Evolutionary conservation across 352 stramenopile species (phyloP).

Genomic region (Pythium apleroticum): DNA sequence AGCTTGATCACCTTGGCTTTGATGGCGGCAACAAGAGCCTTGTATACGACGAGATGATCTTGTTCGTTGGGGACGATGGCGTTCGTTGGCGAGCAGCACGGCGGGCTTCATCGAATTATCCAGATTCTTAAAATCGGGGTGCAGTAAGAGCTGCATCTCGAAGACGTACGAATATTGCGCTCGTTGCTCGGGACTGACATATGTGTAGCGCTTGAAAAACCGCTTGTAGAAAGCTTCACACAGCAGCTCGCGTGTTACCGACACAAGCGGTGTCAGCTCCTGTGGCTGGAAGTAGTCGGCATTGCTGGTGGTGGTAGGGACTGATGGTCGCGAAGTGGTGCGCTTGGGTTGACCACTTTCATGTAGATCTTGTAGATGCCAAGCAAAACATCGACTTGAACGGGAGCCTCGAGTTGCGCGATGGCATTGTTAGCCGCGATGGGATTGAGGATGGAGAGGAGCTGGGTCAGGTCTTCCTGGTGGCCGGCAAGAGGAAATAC

Average conservation of each 20-base stretch:
- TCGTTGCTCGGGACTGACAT: background rate
- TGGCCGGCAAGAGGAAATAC: background rate
- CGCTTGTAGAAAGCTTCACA: conserved; percentile 3
- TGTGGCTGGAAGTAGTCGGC: background rate
- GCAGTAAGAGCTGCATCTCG: conserved; percentile 13
- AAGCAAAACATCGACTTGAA: conserved; percentile 2
- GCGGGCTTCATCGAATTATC: background rate
- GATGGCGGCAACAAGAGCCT: background rate
- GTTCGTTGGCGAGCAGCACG: background rate
- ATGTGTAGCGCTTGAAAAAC: conserved; percentile 9
- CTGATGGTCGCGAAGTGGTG: conserved; percentile 4
- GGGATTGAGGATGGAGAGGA: background rate
- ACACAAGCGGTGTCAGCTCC: background rate
- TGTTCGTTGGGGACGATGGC: background rate
- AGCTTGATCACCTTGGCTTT: background rate
- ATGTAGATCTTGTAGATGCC: conserved; percentile 9
- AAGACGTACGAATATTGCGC: conserved; percentile 8
- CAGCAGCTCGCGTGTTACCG: background rate
- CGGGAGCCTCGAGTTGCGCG: background rate
- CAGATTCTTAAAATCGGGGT: conserved; percentile 15
- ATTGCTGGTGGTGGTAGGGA: background rate
- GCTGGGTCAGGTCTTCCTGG: background rate
- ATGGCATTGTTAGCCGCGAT: background rate
- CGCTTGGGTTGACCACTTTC: background rate
- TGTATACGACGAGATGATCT: background rate